Conservation (phyloP, 192 early-diverging fungal genomes). For the Dissophora ornata region DNA sequence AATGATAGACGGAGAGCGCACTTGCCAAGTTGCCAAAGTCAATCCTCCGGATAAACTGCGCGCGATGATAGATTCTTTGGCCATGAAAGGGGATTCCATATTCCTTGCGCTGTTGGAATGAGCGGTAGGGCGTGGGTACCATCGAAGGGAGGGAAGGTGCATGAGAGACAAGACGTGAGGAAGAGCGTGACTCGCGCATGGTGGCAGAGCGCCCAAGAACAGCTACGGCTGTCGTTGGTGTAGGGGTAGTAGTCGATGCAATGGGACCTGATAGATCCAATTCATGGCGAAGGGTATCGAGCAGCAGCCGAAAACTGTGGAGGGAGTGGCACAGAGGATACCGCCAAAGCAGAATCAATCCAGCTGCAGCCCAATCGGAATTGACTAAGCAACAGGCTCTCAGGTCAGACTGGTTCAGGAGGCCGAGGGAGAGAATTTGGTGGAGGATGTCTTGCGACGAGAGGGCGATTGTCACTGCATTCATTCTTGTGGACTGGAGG, state of each 20-base stretch:
- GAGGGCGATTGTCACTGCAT: constrained; percentile 20
- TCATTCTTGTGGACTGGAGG: constrained; percentile 12
- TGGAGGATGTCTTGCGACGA: constrained; percentile 46
- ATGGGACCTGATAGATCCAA: constrained; percentile 20
- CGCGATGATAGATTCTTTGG: constrained; percentile 40
- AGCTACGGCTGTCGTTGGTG: background rate
- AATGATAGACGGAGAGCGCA: constrained; percentile 15
- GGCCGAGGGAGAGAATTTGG: constrained; percentile 24
- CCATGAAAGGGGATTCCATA: constrained; percentile 51
- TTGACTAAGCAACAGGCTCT: constrained; percentile 43
- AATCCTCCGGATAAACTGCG: constrained; percentile 39
- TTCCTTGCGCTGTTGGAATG: constrained; percentile 17
- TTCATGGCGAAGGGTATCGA: constrained; percentile 46
- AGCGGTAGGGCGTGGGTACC: constrained; percentile 28
- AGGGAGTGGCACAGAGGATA: constrained; percentile 27
- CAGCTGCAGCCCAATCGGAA: constrained; percentile 48
- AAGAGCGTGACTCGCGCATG: background rate
- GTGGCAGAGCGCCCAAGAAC: constrained; percentile 13
- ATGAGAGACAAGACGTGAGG: background rate
- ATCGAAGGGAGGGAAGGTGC: constrained; percentile 2
- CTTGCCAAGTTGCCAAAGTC: constrained; percentile 17
- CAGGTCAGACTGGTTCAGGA: constrained; percentile 28
- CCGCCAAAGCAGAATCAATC: constrained; percentile 33
- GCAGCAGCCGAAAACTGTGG: constrained; percentile 29
- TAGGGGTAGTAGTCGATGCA: background rate